phyloP scores from a whole-genome alignment of 805 yeast species.

The Metschnikowia chrysomelidarum region DNA sequence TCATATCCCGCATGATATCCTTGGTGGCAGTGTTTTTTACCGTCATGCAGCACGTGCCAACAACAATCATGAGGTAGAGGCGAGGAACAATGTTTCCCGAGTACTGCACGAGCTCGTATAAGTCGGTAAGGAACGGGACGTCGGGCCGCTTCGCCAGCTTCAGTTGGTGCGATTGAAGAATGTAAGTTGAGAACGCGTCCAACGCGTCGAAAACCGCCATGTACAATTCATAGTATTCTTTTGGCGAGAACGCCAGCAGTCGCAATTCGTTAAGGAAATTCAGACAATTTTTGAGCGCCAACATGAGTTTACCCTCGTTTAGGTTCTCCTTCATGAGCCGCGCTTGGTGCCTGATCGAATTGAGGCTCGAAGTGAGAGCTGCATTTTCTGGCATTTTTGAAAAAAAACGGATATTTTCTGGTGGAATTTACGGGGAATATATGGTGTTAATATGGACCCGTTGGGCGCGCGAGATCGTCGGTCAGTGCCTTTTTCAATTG shows the following conservation, averaged over 20 bases:
- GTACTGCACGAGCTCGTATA: conserved; percentile 92
- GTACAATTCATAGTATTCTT: conserved; percentile 90
- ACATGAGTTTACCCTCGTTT: conserved; percentile 67
- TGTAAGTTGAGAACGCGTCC: conserved; percentile 59
- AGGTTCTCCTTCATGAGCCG: conserved; percentile 74
- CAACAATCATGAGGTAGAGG: conserved; percentile 89
- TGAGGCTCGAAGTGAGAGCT: conserved; percentile 23
- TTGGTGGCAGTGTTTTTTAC: conserved; percentile 73
- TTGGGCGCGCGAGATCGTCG: too few species aligned
- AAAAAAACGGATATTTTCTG: too few species aligned
- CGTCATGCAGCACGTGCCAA: conserved; percentile 86
- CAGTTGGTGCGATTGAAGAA: conserved; percentile 64
- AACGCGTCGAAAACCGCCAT: conserved; percentile 81
- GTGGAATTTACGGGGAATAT: too few species aligned
- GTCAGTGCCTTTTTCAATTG: too few species aligned
- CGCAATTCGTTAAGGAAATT: conserved; percentile 79
- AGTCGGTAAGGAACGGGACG: conserved; percentile 62
- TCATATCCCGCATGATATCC: conserved; percentile 92
- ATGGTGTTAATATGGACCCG: too few species aligned
- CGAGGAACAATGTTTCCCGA: conserved; percentile 93
- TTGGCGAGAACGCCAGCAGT: conserved; percentile 73
- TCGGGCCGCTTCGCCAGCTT: conserved; percentile 43
- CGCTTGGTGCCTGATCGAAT: conserved; percentile 64
- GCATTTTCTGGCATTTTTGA: conserved; percentile 13
- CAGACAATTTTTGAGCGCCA: conserved; percentile 84